Evolutionary conservation across 2,329 filamentous ascomycete species (phyloP), one percentile per base, ranked within the genome.

Genomic region (Clonostachys chloroleuca): DNA sequence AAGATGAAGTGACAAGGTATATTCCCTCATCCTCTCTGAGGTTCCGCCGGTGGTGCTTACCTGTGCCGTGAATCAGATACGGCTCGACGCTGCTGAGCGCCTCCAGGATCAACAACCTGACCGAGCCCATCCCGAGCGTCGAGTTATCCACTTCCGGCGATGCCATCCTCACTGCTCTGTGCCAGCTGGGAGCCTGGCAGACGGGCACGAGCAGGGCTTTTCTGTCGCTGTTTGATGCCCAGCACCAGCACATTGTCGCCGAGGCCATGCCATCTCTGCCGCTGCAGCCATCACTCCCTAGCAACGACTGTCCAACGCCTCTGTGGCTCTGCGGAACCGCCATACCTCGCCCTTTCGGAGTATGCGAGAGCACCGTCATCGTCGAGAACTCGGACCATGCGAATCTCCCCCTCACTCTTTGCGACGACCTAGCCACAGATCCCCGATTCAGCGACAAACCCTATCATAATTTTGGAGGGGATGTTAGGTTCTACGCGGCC

Each of bases 181-280:
- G 75, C 17, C 74, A 80, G 54, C 64, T 80, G 5, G 75, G 66
- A 2, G 63, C 68, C 6, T 59, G 70, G 45, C 66, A 70, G 13
- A 60, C 78, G 5, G 61, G 67, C n/a, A 65, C 63, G 5, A 57
- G 63, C 17, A 67, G 74, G 33, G 61, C 66, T 13, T 53, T 78
- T 18, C 66, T 81, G 42, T 80, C 76, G 2, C 60, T 81, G 16
- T 78, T 81, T 50, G 76, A 78, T 51, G 59, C 58, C 5, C 61
- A 64, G 5, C 56, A 67, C 42, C 75, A 81, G 49, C 69, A 77
- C 50, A 60, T 80, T 17, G 59, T 80, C 14, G 74, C 75, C 46
- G 77, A 80, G 51, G 73, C 74, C 6, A 75, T 74, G 1, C 63
- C 64, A 1, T 62, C 60, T 2, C 59, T 69, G 4, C 67, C 66